Conservation (phyloP, 306 rosid genomes). For the Biancaea sappan region DNA sequence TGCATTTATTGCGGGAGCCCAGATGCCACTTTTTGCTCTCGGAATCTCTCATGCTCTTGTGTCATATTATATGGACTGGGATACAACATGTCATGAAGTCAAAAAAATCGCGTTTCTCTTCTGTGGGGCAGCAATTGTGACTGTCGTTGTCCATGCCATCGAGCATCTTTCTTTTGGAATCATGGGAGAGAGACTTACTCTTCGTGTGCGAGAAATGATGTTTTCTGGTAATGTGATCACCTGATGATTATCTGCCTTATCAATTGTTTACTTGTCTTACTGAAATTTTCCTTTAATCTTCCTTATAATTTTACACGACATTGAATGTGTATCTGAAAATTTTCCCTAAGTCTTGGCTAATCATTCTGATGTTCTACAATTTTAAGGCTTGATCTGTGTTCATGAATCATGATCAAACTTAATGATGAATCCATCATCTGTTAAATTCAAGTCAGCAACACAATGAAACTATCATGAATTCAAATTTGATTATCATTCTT, state of each 20-base stretch:
- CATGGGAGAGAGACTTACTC: conserved; percentile 96
- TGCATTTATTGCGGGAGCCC: conserved; percentile 91
- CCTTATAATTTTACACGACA: neutral
- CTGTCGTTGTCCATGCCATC: conserved; percentile 77
- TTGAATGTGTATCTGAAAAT: neutral
- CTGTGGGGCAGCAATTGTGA: conserved; percentile 67
- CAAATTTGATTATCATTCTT: neutral
- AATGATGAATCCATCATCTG: conserved; percentile 17
- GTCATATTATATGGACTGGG: conserved; percentile 94
- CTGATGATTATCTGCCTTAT: neutral
- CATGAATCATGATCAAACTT: conserved; percentile 25
- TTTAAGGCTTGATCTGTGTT: conserved; percentile 16
- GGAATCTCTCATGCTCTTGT: conserved; percentile 97
- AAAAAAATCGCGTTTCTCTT: conserved; percentile 76
- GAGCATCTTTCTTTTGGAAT: conserved; percentile 88
- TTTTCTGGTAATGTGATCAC: conserved; percentile 67
- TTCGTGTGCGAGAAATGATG: conserved; percentile 86
- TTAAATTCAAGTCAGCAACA: conserved; percentile 11
- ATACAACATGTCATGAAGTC: conserved; percentile 72
- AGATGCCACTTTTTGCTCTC: conserved; percentile 95
- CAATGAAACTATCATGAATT: neutral
- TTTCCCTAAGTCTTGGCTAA: neutral
- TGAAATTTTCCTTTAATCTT: conserved; percentile 6
- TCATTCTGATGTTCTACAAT: neutral
- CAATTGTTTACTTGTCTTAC: neutral